Evolutionary conservation across 371 early-diverging fungal genomes (phyloP).

Genomic region (Apophysomyces trapeziformis): DNA sequence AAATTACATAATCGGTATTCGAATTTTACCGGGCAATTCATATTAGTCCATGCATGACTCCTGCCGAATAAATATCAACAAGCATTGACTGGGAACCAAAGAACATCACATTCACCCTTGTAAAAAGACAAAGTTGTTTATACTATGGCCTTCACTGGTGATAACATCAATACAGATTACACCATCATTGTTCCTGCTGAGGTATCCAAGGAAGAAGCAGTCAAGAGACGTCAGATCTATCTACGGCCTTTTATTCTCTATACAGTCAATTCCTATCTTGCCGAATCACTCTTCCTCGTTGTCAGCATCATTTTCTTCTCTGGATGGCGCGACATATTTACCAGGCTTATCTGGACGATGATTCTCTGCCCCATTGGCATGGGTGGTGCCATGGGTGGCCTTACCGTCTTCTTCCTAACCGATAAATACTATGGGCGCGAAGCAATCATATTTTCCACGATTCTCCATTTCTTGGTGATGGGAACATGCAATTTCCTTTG

Average conservation of each 20-base stretch:
- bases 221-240: constrained; percentile 15
- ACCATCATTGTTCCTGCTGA: constrained; percentile 16
- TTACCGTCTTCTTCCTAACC: constrained; percentile 17
- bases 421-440: constrained; percentile 13
- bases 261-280: constrained; percentile 15
- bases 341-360: constrained; percentile 18
- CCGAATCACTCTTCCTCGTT: constrained; percentile 7
- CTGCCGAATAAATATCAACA: too few species aligned
- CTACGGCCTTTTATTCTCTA: constrained; percentile 17
- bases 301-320: constrained; percentile 16
- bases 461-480: constrained; percentile 15
- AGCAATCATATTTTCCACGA: constrained; percentile 10
- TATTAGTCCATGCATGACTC: too few species aligned
- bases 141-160: background rate
- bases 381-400: constrained; percentile 8
- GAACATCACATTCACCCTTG: too few species aligned
- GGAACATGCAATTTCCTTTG: constrained; percentile 17
- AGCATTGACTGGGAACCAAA: too few species aligned
- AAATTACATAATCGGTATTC: too few species aligned
- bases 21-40: too few species aligned
- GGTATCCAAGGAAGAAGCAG: constrained; percentile 13
- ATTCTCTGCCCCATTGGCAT: constrained; percentile 20
- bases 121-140: too few species aligned
- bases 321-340: constrained; percentile 11
- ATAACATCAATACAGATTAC: background rate